A percentile compares a stretch with the other conserved stretches of the same genome.
These are phyloP conservation scores for Emmonsiellopsis sp. DNA, from an alignment of 2,329 filamentous ascomycete genomes.

Conservation along the genomic window DNA sequence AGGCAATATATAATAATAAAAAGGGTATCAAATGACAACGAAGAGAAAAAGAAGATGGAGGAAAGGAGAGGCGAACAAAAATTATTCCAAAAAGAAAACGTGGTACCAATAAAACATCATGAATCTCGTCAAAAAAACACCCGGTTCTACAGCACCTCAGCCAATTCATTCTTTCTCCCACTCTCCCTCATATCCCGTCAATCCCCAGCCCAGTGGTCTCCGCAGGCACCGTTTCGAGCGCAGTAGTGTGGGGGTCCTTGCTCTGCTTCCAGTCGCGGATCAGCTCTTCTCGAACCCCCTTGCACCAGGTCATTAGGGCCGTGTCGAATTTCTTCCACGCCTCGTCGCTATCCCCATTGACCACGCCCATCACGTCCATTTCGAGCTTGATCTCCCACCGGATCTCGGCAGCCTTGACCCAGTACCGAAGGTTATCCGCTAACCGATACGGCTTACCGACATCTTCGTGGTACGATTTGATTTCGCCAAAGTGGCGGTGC, in stretches of 20 bases:
- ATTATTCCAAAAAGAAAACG: neutral
- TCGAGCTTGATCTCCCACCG: conserved; percentile 81
- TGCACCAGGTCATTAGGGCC: conserved; percentile 75
- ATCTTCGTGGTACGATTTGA: conserved; percentile 83
- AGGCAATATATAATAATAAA: conserved; percentile 1
- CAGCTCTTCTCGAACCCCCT: conserved; percentile 73
- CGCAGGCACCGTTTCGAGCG: neutral
- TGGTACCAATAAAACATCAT: conserved; percentile 10
- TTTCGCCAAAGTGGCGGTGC: conserved; percentile 75
- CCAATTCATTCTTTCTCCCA: neutral
- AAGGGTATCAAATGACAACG: conserved; percentile 12
- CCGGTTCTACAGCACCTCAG: neutral
- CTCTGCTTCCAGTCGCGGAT: conserved; percentile 55
- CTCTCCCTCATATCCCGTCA: neutral
- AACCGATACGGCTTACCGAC: conserved; percentile 88
- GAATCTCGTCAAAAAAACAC: conserved; percentile 4
- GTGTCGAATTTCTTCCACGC: conserved; percentile 75
- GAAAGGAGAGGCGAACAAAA: neutral
- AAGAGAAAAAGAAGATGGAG: neutral
- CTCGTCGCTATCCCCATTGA: conserved; percentile 57
- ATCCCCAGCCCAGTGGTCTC: neutral
- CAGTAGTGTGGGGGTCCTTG: neutral
- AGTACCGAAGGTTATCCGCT: conserved; percentile 89
- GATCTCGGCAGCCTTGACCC: conserved; percentile 91
- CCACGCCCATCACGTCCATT: conserved; percentile 77